These are phyloP conservation scores for Silene coronaria DNA, from an alignment of 179 eudicot genomes.

Conservation along the genomic window DNA sequence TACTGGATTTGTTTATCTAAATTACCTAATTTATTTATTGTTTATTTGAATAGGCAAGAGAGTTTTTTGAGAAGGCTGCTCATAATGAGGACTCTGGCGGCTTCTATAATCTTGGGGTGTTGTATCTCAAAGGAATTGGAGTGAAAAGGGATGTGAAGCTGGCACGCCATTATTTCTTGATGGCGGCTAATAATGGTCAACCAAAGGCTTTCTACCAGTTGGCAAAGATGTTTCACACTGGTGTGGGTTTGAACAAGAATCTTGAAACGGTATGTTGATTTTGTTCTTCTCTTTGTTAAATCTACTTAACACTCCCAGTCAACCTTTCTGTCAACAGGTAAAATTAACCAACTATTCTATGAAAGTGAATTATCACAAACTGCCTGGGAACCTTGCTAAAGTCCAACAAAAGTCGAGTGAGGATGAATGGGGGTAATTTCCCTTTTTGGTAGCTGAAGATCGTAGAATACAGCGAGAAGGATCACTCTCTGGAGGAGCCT, in stretches of 20 bases:
- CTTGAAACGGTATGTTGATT: slow-evolving; percentile 59
- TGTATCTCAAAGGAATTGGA: slow-evolving; percentile 90
- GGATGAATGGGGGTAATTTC: too few species aligned
- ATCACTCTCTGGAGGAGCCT: too few species aligned
- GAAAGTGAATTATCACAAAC: too few species aligned
- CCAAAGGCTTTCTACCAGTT: slow-evolving; percentile 92
- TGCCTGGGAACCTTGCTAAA: too few species aligned
- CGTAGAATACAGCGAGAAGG: too few species aligned
- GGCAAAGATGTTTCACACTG: slow-evolving; percentile 96
- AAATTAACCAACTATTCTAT: too few species aligned
- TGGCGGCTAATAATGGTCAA: slow-evolving; percentile 76
- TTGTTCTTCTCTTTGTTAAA: background rate
- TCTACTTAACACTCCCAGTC: background rate
- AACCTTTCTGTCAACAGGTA: background rate
- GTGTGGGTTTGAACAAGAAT: slow-evolving; percentile 80
- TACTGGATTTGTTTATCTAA: background rate
- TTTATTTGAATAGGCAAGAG: slow-evolving; percentile 66
- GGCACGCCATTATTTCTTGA: slow-evolving; percentile 59
- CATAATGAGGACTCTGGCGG: slow-evolving; percentile 82
- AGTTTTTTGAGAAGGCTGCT: slow-evolving; percentile 87
- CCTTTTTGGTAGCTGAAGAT: too few species aligned
- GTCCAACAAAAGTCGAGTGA: too few species aligned
- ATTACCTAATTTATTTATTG: background rate
- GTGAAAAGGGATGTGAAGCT: slow-evolving; percentile 70
- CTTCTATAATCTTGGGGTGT: slow-evolving; percentile 81